Evolutionary conservation across 176 grass and related monocot genomes (phyloP).

Genomic region (Thalia dealbata): DNA sequence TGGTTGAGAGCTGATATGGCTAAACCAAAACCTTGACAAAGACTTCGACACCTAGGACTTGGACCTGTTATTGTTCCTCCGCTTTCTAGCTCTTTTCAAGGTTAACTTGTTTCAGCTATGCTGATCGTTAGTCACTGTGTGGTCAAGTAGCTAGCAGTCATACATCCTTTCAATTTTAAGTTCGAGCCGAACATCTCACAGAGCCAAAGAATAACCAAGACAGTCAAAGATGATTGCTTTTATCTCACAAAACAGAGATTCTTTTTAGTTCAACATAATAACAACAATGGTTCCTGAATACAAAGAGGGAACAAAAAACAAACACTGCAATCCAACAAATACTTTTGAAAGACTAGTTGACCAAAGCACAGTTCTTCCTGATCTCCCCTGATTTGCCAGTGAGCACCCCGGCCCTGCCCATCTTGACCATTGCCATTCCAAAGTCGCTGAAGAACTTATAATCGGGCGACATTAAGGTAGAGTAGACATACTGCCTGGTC

Average conservation of each 20-base stretch:
- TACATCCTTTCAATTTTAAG: too few species aligned
- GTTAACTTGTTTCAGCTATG: too few species aligned
- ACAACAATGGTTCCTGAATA: not conserved
- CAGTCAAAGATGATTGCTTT: not conserved
- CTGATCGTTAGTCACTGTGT: too few species aligned
- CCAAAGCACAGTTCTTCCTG: conserved; percentile 45
- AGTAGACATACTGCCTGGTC: conserved; percentile 49
- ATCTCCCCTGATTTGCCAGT: conserved; percentile 49
- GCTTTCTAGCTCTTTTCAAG: too few species aligned
- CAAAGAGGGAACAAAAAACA: not conserved
- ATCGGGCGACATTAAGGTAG: conserved; percentile 14
- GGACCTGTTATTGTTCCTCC: too few species aligned
- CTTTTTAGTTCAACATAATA: not conserved
- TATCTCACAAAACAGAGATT: too few species aligned
- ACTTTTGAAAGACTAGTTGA: not conserved
- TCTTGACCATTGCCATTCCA: conserved; percentile 48
- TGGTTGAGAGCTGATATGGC: too few species aligned
- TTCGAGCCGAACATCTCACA: too few species aligned
- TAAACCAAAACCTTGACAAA: too few species aligned
- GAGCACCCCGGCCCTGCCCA: conserved; percentile 45
- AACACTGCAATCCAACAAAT: too few species aligned
- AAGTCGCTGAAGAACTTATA: conserved; percentile 51
- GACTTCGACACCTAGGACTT: too few species aligned
- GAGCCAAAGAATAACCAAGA: not conserved
- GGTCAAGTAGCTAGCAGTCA: too few species aligned